These are phyloP conservation scores for Dactylellina leptospora DNA, from an alignment of 2,329 filamentous ascomycete genomes.

Conservation along the genomic window DNA sequence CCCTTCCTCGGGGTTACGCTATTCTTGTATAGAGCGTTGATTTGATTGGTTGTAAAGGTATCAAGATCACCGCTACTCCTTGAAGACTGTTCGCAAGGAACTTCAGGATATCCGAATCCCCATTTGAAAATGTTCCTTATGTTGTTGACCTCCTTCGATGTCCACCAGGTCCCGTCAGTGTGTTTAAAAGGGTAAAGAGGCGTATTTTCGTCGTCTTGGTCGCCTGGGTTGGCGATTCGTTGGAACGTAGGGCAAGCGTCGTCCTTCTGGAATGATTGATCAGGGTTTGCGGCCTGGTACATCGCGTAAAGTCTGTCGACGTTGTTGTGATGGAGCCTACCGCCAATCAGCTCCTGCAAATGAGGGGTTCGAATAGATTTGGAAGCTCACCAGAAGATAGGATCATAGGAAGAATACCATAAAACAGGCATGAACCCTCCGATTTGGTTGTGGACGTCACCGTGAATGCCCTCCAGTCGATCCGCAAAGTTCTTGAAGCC, in stretches of 20 bases:
- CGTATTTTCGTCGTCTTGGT: constrained; percentile 50
- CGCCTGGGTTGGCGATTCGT: background rate
- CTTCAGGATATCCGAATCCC: constrained; percentile 55
- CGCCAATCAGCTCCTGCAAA: too few relatives aligned
- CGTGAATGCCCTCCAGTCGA: constrained; percentile 56
- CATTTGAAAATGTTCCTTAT: constrained; percentile 49
- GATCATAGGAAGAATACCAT: constrained; percentile 57
- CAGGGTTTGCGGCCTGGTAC: constrained; percentile 56
- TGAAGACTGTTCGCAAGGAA: constrained; percentile 37
- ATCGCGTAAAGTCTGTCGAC: constrained; percentile 57
- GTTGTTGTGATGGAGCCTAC: constrained; percentile 54
- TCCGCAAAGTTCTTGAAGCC: constrained; percentile 53
- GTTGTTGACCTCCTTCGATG: constrained; percentile 41
- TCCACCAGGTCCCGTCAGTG: constrained; percentile 39
- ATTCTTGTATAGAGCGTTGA: constrained; percentile 53
- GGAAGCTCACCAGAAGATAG: constrained; percentile 56
- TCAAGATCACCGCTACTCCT: constrained; percentile 8
- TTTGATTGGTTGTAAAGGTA: constrained; percentile 36
- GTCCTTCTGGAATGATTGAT: constrained; percentile 5
- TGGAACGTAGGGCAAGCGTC: constrained; percentile 44
- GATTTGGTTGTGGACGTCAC: constrained; percentile 54
- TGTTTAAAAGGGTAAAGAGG: constrained; percentile 55
- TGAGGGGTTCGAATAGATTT: constrained; percentile 15
- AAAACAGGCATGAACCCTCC: constrained; percentile 57
- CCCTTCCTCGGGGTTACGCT: background rate